Base-by-base conservation (phyloP, 495 filamentous ascomycete species). In the Hypoxylon perforatum region DNA sequence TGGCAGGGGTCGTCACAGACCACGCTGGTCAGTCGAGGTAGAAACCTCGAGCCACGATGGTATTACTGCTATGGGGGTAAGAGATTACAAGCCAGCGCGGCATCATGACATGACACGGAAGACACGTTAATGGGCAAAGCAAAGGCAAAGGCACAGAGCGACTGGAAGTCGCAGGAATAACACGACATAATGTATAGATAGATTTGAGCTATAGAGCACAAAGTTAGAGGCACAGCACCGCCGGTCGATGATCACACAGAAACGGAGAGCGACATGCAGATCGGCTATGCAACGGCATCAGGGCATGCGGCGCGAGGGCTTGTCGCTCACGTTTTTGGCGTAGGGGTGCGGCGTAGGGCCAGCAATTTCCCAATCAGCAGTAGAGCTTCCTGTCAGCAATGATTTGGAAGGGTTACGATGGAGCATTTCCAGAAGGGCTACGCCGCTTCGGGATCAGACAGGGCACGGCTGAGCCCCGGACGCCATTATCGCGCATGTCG, bases 301-400 rank as follows among this genome's bases (percentile, higher is more conserved):
- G 11, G 42, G 11, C 17, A n/a, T n/a, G n/a, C n/a, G n/a, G n/a
- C n/a, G n/a, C n/a, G n/a, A n/a, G n/a, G n/a, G n/a, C n/a, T n/a
- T n/a, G n/a, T n/a, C n/a, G 4, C 14, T 12, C 21, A 46, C 49
- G 39, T 46, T 46, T 53, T 39, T 42, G 18, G 39, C 6, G 57
- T 61, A 61, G 42, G 57, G 57, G 30, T 53, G 48, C 48, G 57
- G 57, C 57, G 57, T 51, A 61, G 36, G n/a, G n/a, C 48, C 15
- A 17, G 4, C 18, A 12, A 22, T 46, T 46, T 18, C 18, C 42
- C 42, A 46, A 46, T 46, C 42, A 46, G 42, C 18, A 46, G 42
- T 6, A n/a, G n/a, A n/a, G n/a, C n/a, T n/a, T n/a, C n/a, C n/a
- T n/a, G n/a, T n/a, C n/a, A n/a, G n/a, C n/a, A n/a, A n/a, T n/a